phyloP scores from a whole-genome alignment of 192 early-diverging fungal genomes.

The Gaertneriomyces semiglobifer region DNA sequence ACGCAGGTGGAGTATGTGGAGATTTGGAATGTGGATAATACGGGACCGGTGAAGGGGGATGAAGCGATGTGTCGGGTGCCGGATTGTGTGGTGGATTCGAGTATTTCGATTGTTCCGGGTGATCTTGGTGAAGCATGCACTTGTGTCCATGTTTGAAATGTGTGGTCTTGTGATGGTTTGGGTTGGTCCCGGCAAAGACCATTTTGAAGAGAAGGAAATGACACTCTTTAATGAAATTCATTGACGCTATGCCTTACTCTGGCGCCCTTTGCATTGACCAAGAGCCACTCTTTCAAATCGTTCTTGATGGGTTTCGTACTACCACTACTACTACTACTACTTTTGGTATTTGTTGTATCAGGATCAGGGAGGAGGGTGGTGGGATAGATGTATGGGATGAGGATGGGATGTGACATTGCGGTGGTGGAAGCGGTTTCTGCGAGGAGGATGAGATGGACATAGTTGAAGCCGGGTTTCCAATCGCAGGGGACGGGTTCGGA shows the following conservation, averaged over 20 bases:
- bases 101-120: too few relatives aligned
- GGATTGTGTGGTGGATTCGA: too few relatives aligned
- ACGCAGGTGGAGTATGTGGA: too few relatives aligned
- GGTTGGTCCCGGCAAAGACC: too few relatives aligned
- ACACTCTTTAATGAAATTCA: constrained; percentile 51
- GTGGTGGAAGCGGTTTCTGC: constrained; percentile 20
- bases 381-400: constrained; percentile 54
- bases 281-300: constrained; percentile 54
- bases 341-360: neutral
- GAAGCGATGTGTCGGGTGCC: too few relatives aligned
- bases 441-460: constrained; percentile 50
- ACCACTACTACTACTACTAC: constrained; percentile 25
- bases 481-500: constrained; percentile 49
- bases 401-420: constrained; percentile 35
- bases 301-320: constrained; percentile 42
- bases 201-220: too few relatives aligned
- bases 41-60: too few relatives aligned
- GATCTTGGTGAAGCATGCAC: too few relatives aligned
- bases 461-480: constrained; percentile 48
- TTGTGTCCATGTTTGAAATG: too few relatives aligned
- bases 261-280: constrained; percentile 49
- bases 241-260: constrained; percentile 49
- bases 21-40: too few relatives aligned
- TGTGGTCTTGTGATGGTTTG: too few relatives aligned
- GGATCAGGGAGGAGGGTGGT: neutral